A percentile compares a stretch with the other conserved stretches of the same genome.
phyloP scores from a whole-genome alignment of 805 yeast genomes.

The Ascoidea rubescens region DNA sequence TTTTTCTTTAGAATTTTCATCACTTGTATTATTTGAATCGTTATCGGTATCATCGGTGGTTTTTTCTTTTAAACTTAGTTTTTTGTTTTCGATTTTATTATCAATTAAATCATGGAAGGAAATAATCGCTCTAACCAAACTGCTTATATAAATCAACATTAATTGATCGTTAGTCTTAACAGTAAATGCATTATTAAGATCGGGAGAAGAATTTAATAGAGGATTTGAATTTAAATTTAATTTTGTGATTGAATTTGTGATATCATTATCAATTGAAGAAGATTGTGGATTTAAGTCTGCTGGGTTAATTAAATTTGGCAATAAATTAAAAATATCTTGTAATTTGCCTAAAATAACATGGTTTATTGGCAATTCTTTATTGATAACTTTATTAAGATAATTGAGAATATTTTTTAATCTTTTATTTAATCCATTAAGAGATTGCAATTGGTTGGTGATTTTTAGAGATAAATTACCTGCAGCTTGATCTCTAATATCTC shows the following conservation, averaged over 20 bases:
- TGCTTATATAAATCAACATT: conserved; percentile 84
- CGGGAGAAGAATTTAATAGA: conserved; percentile 9
- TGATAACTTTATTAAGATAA: conserved; percentile 64
- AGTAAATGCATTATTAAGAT: conserved; percentile 66
- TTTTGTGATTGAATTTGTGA: background rate
- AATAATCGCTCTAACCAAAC: conserved; percentile 84
- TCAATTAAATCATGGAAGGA: conserved; percentile 96
- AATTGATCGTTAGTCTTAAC: conserved; percentile 91
- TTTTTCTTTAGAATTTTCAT: conserved; percentile 9
- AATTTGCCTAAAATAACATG: conserved; percentile 83
- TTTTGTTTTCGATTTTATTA: conserved; percentile 79
- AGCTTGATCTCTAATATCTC: conserved; percentile 94
- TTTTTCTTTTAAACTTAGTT: conserved; percentile 10
- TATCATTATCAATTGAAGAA: background rate
- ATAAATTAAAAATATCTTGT: conserved; percentile 86
- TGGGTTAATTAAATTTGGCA: conserved; percentile 55
- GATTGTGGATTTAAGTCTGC: conserved; percentile 2
- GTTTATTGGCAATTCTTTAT: conserved; percentile 68
- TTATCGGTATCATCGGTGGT: conserved; percentile 13
- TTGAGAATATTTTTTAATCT: conserved; percentile 64
- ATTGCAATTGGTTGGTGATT: conserved; percentile 79
- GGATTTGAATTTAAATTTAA: background rate
- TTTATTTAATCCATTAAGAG: conserved; percentile 73
- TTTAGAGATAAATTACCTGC: conserved; percentile 83
- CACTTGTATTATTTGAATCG: conserved; percentile 16